phyloP scores from a whole-genome alignment of 1,284 basidiomycete species.

The Veloboletus limbatus region DNA sequence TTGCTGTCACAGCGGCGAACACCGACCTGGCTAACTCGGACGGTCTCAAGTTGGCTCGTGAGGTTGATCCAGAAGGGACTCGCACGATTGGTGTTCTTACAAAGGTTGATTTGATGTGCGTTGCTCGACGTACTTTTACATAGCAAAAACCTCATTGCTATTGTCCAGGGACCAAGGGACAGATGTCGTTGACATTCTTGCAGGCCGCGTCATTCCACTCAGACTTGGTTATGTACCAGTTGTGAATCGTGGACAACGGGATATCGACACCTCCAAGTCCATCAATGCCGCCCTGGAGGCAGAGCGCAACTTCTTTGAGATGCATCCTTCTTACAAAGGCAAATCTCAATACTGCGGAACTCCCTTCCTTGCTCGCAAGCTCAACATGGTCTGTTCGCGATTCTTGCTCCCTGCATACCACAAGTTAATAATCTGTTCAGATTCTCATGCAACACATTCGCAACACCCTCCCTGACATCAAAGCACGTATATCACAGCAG shows the following conservation, averaged over 20 bases:
- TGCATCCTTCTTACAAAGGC: conserved; percentile 86
- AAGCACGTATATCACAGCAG: conserved; percentile 85
- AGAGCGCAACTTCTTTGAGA: conserved; percentile 93
- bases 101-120: conserved; percentile 95
- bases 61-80: conserved; percentile 94
- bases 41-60: conserved; percentile 93
- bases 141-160: conserved; percentile 12
- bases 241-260: conserved; percentile 95
- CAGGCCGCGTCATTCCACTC: conserved; percentile 93
- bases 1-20: conserved; percentile 96
- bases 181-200: conserved; percentile 97
- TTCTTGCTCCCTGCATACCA: background rate
- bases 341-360: conserved; percentile 98
- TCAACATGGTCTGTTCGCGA: conserved; percentile 75
- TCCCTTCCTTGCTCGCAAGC: conserved; percentile 94
- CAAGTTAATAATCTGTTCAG: conserved; percentile 38
- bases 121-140: conserved; percentile 16
- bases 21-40: conserved; percentile 98
- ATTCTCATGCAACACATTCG: conserved; percentile 99
- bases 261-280: conserved; percentile 87
- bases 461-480: conserved; percentile 95
- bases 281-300: conserved; percentile 85
- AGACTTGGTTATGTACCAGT: conserved; percentile 97
- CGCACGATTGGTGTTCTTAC: conserved; percentile 98
- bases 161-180: conserved; percentile 86